A percentile compares a stretch with the other conserved stretches of the same genome.
Evolutionary conservation across 345 rosid genomes (phyloP).

Genomic region (Salix exigua): DNA sequence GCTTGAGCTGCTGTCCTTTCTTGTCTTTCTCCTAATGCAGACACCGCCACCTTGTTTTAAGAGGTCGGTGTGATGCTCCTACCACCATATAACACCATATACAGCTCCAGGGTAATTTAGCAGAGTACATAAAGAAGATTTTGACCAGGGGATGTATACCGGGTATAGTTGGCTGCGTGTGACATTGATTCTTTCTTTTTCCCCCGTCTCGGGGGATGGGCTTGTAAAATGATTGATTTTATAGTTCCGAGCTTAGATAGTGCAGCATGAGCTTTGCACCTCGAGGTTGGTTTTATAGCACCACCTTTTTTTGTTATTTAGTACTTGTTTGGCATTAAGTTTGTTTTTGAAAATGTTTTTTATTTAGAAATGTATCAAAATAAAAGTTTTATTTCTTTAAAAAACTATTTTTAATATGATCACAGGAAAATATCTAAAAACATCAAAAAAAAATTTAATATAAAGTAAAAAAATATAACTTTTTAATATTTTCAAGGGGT

Average conservation of each 20-base stretch:
- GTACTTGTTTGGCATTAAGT: too few species aligned
- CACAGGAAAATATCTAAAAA: too few species aligned
- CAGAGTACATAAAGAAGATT: conserved; percentile 43
- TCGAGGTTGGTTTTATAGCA: conserved; percentile 19
- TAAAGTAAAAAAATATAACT: too few species aligned
- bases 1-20: conserved; percentile 17
- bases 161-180: conserved; percentile 33
- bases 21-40: conserved; percentile 14
- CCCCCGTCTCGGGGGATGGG: conserved; percentile 10
- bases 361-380: too few species aligned
- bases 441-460: too few species aligned
- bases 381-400: too few species aligned
- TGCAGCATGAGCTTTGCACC: conserved; percentile 19
- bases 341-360: too few species aligned
- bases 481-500: too few species aligned
- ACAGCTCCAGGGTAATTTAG: conserved; percentile 47
- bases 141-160: conserved; percentile 40
- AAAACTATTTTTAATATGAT: too few species aligned
- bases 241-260: conserved; percentile 3
- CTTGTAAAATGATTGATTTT: conserved; percentile 24
- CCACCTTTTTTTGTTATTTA: neutral
- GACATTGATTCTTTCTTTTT: conserved; percentile 7
- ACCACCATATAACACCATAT: conserved; percentile 18
- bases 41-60: conserved; percentile 16
- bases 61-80: conserved; percentile 16